These are phyloP conservation scores for Halophytophthora batemanensis DNA, from an alignment of 352 stramenopile species.

Conservation along the genomic window DNA sequence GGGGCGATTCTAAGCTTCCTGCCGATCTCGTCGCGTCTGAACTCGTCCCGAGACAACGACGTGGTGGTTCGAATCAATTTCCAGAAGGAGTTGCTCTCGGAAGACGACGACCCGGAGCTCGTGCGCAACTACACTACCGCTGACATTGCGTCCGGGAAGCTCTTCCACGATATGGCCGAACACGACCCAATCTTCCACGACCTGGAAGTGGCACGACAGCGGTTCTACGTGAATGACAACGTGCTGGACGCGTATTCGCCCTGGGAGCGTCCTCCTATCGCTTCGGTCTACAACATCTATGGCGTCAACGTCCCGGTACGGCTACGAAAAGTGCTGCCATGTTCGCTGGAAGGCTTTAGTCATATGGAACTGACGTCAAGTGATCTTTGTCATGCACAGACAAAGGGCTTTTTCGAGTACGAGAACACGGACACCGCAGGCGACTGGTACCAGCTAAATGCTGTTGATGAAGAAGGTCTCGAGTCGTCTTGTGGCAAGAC, in stretches of 20 bases:
- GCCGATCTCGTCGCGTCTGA: conserved; percentile 52
- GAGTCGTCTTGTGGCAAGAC: conserved; percentile 64
- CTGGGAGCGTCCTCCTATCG: conserved; percentile 69
- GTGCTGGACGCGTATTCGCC: conserved; percentile 56
- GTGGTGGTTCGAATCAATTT: conserved; percentile 51
- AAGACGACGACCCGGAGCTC: conserved; percentile 15
- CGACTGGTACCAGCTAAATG: conserved; percentile 63
- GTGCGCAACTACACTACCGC: conserved; percentile 57
- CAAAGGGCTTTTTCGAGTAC: conserved; percentile 73
- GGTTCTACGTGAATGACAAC: conserved; percentile 67
- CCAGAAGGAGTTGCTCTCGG: conserved; percentile 20
- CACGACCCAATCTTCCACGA: conserved; percentile 66
- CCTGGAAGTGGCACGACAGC: conserved; percentile 48
- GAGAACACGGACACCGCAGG: conserved; percentile 42
- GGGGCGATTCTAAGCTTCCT: conserved; percentile 73
- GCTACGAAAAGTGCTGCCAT: neutral
- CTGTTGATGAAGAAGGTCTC: conserved; percentile 44
- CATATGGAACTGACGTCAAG: neutral
- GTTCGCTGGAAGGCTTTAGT: neutral
- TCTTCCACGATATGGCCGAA: conserved; percentile 67
- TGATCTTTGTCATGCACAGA: conserved; percentile 22
- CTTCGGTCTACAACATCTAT: conserved; percentile 73
- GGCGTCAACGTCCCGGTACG: conserved; percentile 71
- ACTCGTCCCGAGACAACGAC: conserved; percentile 50
- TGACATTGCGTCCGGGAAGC: conserved; percentile 61